Evolutionary conservation across 1,139 yeast species (phyloP).

Genomic region (Hyphopichia pseudoburtonii): DNA sequence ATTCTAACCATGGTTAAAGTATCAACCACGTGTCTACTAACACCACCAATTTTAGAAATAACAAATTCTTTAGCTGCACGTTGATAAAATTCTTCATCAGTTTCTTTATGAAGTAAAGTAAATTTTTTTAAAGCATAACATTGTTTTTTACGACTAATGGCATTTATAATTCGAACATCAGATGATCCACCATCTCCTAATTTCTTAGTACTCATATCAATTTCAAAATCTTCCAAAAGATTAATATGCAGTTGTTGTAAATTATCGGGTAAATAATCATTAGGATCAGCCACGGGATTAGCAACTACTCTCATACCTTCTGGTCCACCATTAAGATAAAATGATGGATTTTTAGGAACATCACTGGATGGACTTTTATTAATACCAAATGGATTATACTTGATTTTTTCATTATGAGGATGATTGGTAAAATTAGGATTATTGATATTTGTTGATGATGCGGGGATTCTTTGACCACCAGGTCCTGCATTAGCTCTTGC

Average conservation of each 20-base stretch:
- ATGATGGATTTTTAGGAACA: conserved; percentile 39
- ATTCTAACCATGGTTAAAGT: conserved; percentile 57
- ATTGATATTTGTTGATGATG: not conserved
- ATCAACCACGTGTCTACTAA: conserved; percentile 58
- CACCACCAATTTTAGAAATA: conserved; percentile 52
- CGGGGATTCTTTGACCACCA: conserved; percentile 8
- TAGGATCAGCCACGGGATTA: conserved; percentile 70
- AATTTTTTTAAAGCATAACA: conserved; percentile 65
- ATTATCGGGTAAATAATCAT: conserved; percentile 58
- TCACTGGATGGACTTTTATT: conserved; percentile 38
- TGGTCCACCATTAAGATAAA: conserved; percentile 38
- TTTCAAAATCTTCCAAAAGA: conserved; percentile 58
- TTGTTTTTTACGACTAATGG: conserved; percentile 39
- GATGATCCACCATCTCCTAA: conserved; percentile 77
- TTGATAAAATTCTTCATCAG: conserved; percentile 63
- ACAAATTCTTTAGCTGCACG: conserved; percentile 65
- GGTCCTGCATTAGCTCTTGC: conserved; percentile 9
- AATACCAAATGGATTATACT: conserved; percentile 48
- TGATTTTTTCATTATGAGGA: conserved; percentile 34
- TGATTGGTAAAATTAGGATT: conserved; percentile 10
- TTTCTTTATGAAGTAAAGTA: conserved; percentile 57
- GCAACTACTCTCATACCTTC: conserved; percentile 50
- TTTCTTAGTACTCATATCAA: conserved; percentile 47
- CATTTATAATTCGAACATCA: conserved; percentile 55
- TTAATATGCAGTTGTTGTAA: conserved; percentile 51